Percentiles rank a stretch among this genome's conserved stretches.
Evolutionary conservation across 257 asterid genomes (phyloP).

Genomic region (Solanum arcanum): DNA sequence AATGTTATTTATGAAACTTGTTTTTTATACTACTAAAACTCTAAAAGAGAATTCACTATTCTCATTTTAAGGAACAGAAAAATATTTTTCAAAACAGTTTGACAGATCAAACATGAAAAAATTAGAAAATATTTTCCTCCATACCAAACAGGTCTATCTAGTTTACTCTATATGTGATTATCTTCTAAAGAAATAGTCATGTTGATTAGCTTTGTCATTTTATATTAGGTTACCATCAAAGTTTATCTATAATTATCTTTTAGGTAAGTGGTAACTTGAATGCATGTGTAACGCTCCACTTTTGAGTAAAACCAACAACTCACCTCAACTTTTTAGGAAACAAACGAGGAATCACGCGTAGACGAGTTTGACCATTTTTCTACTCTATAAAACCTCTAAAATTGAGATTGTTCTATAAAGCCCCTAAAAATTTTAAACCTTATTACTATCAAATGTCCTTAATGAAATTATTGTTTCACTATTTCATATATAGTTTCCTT

Average conservation of each 20-base stretch:
- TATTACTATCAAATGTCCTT: not conserved
- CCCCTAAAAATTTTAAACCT: not conserved
- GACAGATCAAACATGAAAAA: not conserved
- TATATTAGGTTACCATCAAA: not conserved
- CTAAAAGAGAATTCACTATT: not conserved
- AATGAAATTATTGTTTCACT: not conserved
- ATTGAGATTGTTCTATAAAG: too few relatives aligned
- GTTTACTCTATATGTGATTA: not conserved
- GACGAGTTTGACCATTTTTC: fast-evolving
- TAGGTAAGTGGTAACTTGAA: too few relatives aligned
- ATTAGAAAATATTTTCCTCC: not conserved
- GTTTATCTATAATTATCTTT: not conserved
- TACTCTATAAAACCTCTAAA: not conserved
- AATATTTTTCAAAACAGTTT: too few relatives aligned
- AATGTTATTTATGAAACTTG: not conserved
- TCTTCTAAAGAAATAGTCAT: not conserved
- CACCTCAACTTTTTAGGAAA: not conserved
- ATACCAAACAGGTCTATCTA: not conserved
- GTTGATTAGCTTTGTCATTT: not conserved
- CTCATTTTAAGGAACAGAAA: too few relatives aligned
- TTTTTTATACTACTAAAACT: not conserved
- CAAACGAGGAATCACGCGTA: not conserved
- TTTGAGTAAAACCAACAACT: not conserved
- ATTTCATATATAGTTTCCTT: not conserved
- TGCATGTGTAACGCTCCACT: not conserved